Conservation (phyloP, 2,329 filamentous ascomycete genomes). For the Calonectria crousiana region DNA sequence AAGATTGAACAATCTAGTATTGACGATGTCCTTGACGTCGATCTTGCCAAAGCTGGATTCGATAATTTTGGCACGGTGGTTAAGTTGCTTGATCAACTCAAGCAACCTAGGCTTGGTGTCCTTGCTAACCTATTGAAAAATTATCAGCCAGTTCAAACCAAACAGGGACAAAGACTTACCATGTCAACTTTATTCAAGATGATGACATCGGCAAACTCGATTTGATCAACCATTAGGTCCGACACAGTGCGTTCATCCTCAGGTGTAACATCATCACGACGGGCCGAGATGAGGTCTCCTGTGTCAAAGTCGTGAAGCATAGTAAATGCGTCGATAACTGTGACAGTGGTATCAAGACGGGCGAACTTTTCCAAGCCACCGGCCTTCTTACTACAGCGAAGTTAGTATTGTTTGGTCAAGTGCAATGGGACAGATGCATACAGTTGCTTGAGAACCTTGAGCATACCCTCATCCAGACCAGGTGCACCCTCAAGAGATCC, state of each 20-base stretch:
- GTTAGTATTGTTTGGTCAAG: conserved; percentile 13
- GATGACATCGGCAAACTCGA: conserved; percentile 82
- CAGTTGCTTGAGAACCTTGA: conserved; percentile 53
- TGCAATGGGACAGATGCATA: conserved; percentile 27
- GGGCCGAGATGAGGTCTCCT: conserved; percentile 73
- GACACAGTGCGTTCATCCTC: conserved; percentile 82
- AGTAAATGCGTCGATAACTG: conserved; percentile 79
- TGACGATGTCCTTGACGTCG: conserved; percentile 72
- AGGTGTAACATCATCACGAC: conserved; percentile 70
- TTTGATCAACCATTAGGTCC: conserved; percentile 81
- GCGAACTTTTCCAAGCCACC: conserved; percentile 76
- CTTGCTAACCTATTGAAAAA: conserved; percentile 49
- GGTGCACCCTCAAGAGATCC: conserved; percentile 45
- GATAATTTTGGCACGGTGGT: conserved; percentile 74
- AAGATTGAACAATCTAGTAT: conserved; percentile 74
- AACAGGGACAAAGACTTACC: conserved; percentile 49
- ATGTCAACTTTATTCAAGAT: conserved; percentile 79
- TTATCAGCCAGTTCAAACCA: neutral
- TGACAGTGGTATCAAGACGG: conserved; percentile 77
- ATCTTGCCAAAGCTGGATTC: conserved; percentile 71
- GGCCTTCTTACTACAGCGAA: conserved; percentile 55
- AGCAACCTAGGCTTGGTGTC: conserved; percentile 60
- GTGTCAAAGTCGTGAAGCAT: conserved; percentile 81
- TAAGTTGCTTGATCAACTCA: conserved; percentile 70
- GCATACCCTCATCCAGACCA: conserved; percentile 50